Conservation (phyloP, 129 eudicot species). For the Calendula officinalis region DNA sequence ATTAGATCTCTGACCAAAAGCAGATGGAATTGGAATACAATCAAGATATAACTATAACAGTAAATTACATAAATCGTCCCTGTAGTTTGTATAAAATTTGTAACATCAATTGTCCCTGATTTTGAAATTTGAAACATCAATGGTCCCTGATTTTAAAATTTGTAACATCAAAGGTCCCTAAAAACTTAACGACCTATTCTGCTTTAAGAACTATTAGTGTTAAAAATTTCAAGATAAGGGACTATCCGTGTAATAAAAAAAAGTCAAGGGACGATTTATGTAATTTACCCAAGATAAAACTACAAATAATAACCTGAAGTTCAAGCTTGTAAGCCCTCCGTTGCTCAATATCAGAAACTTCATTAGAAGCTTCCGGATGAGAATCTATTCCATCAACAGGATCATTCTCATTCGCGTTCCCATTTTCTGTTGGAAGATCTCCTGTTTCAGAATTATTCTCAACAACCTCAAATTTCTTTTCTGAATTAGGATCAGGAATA, state of each 20-base stretch:
- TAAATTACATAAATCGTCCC: too few species aligned
- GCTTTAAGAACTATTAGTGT: too few species aligned
- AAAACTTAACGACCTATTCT: too few species aligned
- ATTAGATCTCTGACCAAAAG: constrained; percentile 35
- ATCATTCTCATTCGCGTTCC: constrained; percentile 58
- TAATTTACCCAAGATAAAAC: too few species aligned
- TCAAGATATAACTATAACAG: constrained; percentile 15
- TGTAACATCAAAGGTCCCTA: too few species aligned
- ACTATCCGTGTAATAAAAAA: too few species aligned
- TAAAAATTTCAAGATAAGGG: too few species aligned
- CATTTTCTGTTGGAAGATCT: constrained; percentile 49
- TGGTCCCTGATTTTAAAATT: too few species aligned
- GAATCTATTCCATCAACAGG: constrained; percentile 75
- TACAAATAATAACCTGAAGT: constrained; percentile 71
- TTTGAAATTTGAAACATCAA: too few species aligned
- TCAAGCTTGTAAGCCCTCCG: constrained; percentile 98
- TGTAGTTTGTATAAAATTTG: too few species aligned
- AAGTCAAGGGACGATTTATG: too few species aligned
- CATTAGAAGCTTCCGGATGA: constrained; percentile 76
- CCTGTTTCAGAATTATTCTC: constrained; percentile 65
- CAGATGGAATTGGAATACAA: constrained; percentile 9
- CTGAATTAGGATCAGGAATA: constrained; percentile 81
- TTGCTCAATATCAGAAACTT: constrained; percentile 92
- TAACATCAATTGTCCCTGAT: too few species aligned
- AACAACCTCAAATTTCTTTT: constrained; percentile 49